These are phyloP conservation scores for Candida jianshihensis DNA, from an alignment of 805 yeast species.

Conservation along the genomic window DNA sequence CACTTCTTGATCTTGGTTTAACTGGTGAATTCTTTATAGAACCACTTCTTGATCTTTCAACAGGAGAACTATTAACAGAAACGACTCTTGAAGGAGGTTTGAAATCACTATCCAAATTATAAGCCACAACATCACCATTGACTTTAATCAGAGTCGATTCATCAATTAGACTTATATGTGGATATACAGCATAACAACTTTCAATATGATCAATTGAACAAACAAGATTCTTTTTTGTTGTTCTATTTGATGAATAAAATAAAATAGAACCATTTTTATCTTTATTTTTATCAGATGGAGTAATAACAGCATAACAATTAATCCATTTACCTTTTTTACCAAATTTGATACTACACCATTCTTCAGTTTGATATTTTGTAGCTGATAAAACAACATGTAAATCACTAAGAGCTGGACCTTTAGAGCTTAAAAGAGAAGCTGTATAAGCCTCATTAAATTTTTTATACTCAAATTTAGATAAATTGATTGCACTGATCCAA, in stretches of 20 bases:
- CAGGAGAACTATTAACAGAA: slow-evolving; percentile 1
- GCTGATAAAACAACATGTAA: slow-evolving; percentile 50
- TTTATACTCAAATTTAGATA: slow-evolving; percentile 51
- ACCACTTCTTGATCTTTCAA: slow-evolving; percentile 5
- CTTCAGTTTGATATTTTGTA: slow-evolving; percentile 39
- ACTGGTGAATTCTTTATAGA: not conserved
- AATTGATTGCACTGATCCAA: slow-evolving; percentile 43
- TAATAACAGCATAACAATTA: slow-evolving; percentile 42
- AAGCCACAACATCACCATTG: slow-evolving; percentile 45
- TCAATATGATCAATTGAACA: slow-evolving; percentile 39
- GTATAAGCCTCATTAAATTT: slow-evolving; percentile 57
- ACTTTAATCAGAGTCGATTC: slow-evolving; percentile 48
- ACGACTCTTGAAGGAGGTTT: slow-evolving; percentile 1
- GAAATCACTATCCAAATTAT: slow-evolving; percentile 12
- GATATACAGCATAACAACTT: slow-evolving; percentile 49
- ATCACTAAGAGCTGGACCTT: slow-evolving; percentile 51
- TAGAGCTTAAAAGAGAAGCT: slow-evolving; percentile 53
- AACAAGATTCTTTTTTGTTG: slow-evolving; percentile 43
- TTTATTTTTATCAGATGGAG: slow-evolving; percentile 33
- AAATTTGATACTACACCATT: slow-evolving; percentile 58
- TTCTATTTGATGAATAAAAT: slow-evolving; percentile 43
- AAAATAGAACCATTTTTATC: slow-evolving; percentile 44
- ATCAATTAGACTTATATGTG: slow-evolving; percentile 50
- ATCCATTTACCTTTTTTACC: slow-evolving; percentile 57
- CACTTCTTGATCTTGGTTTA: slow-evolving; percentile 5